Conservation (phyloP, 1,284 basidiomycete genomes). For the Schizopora paradoxa region DNA sequence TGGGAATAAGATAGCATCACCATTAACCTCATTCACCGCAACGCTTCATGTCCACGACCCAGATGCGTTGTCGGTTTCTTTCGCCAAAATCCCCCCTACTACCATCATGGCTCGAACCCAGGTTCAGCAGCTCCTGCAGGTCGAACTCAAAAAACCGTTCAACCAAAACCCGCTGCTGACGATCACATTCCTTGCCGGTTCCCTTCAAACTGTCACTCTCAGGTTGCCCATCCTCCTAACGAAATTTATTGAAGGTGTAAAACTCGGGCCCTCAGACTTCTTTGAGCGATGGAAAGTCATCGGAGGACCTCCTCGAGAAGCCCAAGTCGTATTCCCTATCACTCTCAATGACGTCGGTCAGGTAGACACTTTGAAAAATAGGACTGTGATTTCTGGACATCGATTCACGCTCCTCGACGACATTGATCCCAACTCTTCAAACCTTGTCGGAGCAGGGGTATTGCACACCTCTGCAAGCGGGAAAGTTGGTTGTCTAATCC, state of each 20-base stretch:
- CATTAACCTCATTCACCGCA: conserved; percentile 87
- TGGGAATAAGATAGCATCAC: conserved; percentile 89
- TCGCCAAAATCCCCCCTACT: conserved; percentile 85
- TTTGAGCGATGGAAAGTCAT: conserved; percentile 99
- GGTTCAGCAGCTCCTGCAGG: conserved; percentile 86
- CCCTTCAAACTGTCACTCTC: conserved; percentile 82
- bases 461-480: conserved; percentile 83
- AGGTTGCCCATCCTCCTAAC: conserved; percentile 83
- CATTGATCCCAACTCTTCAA: conserved; percentile 82
- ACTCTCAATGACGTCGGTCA: conserved; percentile 60
- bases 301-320: conserved; percentile 89
- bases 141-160: conserved; percentile 92
- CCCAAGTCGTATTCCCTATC: conserved; percentile 85
- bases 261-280: conserved; percentile 79
- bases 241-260: conserved; percentile 93
- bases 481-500: conserved; percentile 91
- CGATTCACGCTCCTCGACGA: conserved; percentile 73
- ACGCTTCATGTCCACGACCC: conserved; percentile 71
- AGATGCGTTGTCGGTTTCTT: conserved; percentile 71
- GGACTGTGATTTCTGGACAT: conserved; percentile 73
- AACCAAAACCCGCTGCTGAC: conserved; percentile 74
- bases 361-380: conserved; percentile 70
- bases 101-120: conserved; percentile 81
- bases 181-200: conserved; percentile 89
- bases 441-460: conserved; percentile 90